Percentiles rank a stretch among this genome's conserved stretches.
phyloP scores from a whole-genome alignment of 139 green algal genomes.

The Micractinium conductrix region DNA sequence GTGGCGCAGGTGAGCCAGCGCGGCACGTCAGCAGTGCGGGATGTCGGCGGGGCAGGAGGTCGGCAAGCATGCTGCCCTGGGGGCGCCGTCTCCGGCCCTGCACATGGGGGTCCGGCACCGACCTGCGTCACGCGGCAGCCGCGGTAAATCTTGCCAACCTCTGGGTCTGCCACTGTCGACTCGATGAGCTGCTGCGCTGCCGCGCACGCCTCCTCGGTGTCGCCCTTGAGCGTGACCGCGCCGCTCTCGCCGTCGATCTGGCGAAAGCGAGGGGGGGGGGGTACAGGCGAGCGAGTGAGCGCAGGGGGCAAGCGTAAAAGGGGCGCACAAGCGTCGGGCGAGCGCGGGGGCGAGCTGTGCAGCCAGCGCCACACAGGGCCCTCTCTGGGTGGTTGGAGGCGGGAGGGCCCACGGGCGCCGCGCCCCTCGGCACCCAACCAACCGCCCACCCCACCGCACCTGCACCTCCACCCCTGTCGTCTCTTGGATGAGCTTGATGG shows the following conservation, averaged over 20 bases:
- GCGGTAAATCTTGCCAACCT: constrained; percentile 50
- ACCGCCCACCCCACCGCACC: constrained; percentile 32
- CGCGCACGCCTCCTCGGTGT: constrained; percentile 32
- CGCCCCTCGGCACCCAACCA: too few relatives aligned
- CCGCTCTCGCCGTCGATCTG: constrained; percentile 25
- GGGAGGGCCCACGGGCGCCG: too few relatives aligned
- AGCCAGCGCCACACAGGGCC: too few relatives aligned
- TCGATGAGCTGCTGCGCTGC: constrained; percentile 21
- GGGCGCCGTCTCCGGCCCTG: background rate
- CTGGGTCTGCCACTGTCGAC: constrained; percentile 40
- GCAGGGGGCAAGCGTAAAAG: too few relatives aligned
- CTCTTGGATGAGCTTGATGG: constrained; percentile 75
- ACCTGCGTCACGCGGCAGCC: constrained; percentile 28
- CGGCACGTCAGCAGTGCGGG: background rate
- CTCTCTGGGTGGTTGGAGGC: too few relatives aligned
- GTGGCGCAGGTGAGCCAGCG: background rate
- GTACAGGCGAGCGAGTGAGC: too few relatives aligned
- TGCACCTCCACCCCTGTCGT: constrained; percentile 61
- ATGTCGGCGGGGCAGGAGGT: background rate
- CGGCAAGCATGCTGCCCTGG: background rate
- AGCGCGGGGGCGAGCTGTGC: too few relatives aligned
- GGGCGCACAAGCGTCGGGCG: too few relatives aligned
- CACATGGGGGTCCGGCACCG: background rate
- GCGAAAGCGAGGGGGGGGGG: background rate
- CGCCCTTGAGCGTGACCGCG: constrained; percentile 44